Conservation (phyloP, 257 asterid species). For the Nicotiana noctiflora region DNA sequence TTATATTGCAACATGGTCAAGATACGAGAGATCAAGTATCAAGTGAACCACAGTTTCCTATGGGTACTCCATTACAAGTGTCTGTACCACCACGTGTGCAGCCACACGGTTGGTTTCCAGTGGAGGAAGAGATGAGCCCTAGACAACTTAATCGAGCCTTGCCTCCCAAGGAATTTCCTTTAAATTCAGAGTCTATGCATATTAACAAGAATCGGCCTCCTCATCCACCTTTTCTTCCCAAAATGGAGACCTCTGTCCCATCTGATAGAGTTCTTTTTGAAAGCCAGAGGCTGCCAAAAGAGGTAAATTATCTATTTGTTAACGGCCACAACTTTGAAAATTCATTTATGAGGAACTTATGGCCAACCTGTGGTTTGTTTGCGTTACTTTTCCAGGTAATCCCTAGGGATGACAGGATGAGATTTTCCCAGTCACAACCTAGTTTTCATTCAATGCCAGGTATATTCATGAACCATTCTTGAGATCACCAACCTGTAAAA, state of each 20-base stretch:
- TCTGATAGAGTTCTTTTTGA: slow-evolving; percentile 59
- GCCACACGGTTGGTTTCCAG: slow-evolving; percentile 77
- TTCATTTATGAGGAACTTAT: not conserved
- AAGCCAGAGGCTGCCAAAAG: slow-evolving; percentile 62
- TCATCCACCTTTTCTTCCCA: slow-evolving; percentile 60
- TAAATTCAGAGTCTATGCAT: slow-evolving; percentile 49
- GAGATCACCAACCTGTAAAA: not conserved
- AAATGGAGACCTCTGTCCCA: slow-evolving; percentile 48
- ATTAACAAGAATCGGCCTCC: slow-evolving; percentile 51
- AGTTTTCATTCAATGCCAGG: slow-evolving; percentile 57
- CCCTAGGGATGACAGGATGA: slow-evolving; percentile 62
- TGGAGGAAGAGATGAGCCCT: slow-evolving; percentile 72
- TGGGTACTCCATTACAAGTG: slow-evolving; percentile 51
- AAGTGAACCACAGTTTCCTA: slow-evolving; percentile 63
- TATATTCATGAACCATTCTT: slow-evolving; percentile 17
- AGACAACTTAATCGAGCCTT: slow-evolving; percentile 44
- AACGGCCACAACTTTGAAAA: not conserved
- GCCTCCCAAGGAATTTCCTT: slow-evolving; percentile 52
- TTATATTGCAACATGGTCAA: slow-evolving; percentile 94
- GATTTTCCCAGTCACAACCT: slow-evolving; percentile 52
- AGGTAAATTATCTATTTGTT: slow-evolving; percentile 37
- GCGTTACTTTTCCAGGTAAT: slow-evolving; percentile 40
- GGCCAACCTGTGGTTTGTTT: slow-evolving; percentile 7
- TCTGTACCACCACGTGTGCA: slow-evolving; percentile 66
- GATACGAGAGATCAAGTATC: slow-evolving; percentile 78